These are phyloP conservation scores for Psilocybe sp. DNA, from an alignment of 768 basidiomycete species.

Conservation along the genomic window DNA sequence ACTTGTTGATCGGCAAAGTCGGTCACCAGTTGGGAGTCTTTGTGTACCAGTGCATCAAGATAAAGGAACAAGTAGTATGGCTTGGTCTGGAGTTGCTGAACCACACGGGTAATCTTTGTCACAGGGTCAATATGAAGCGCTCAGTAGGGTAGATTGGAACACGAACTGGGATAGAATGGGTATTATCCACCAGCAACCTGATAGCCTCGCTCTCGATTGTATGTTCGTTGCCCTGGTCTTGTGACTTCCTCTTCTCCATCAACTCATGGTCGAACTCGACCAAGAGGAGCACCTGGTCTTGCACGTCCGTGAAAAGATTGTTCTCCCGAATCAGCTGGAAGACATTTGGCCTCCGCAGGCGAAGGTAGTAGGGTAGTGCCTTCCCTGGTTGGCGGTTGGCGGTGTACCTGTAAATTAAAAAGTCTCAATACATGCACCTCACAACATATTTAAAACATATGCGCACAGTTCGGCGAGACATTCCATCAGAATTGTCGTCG, in stretches of 20 bases:
- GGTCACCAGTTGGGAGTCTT: constrained; percentile 76
- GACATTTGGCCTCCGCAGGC: constrained; percentile 83
- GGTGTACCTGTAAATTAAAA: constrained; percentile 60
- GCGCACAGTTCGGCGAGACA: constrained; percentile 87
- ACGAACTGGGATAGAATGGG: constrained; percentile 91
- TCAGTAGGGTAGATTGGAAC: background rate
- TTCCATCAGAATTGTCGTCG: constrained; percentile 76
- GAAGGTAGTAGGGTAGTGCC: constrained; percentile 87
- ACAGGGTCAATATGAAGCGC: background rate
- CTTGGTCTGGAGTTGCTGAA: constrained; percentile 75
- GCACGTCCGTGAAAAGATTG: constrained; percentile 92
- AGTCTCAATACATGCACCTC: background rate
- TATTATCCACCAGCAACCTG: constrained; percentile 85
- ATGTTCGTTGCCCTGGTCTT: constrained; percentile 29
- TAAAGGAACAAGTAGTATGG: constrained; percentile 90
- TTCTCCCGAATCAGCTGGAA: constrained; percentile 93
- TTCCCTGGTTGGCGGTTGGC: constrained; percentile 91
- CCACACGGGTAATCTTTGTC: constrained; percentile 76
- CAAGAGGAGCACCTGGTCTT: constrained; percentile 88
- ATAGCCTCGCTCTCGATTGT: constrained; percentile 71
- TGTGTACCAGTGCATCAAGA: constrained; percentile 84
- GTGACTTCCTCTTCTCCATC: constrained; percentile 52
- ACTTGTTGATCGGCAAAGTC: constrained; percentile 87
- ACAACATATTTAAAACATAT: background rate
- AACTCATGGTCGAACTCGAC: constrained; percentile 95